Percentiles rank a stretch among this genome's conserved stretches.
phyloP scores from a whole-genome alignment of 1,284 basidiomycete species.

The Sanghuangporus sanghuang region DNA sequence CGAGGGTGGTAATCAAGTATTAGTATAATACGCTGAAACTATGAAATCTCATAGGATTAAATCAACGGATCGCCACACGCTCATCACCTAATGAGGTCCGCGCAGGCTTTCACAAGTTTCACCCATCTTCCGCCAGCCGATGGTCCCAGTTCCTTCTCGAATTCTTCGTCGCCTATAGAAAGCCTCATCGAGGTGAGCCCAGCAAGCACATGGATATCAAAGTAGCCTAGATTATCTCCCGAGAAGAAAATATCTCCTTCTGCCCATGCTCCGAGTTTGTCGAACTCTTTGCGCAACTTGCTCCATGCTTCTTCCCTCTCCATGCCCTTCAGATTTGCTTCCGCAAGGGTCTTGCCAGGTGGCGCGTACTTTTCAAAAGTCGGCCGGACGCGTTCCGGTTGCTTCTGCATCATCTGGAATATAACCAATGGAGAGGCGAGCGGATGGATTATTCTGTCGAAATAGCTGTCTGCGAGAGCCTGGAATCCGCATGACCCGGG shows the following conservation, averaged over 20 bases:
- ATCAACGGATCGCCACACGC: background rate
- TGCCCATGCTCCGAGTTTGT: background rate
- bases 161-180: background rate
- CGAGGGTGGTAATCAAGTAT: too few relatives aligned
- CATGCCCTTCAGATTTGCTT: background rate
- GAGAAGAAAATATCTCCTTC: conserved; percentile 3
- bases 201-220: conserved; percentile 1
- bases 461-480: background rate
- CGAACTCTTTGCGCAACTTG: background rate
- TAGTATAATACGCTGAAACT: too few relatives aligned
- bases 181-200: background rate
- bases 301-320: conserved; percentile 5
- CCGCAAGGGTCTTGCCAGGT: conserved; percentile 1
- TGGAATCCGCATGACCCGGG: background rate
- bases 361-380: background rate
- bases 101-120: background rate
- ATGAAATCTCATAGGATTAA: too few relatives aligned
- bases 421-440: background rate
- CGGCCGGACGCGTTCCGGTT: background rate
- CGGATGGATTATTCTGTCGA: background rate
- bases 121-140: background rate
- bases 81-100: background rate
- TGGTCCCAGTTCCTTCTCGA: background rate
- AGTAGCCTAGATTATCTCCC: background rate
- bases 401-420: background rate